Percentiles rank a stretch among this genome's conserved stretches.
Evolutionary conservation across 495 filamentous ascomycete genomes (phyloP).

Genomic region (Daldinia vernicosa): DNA sequence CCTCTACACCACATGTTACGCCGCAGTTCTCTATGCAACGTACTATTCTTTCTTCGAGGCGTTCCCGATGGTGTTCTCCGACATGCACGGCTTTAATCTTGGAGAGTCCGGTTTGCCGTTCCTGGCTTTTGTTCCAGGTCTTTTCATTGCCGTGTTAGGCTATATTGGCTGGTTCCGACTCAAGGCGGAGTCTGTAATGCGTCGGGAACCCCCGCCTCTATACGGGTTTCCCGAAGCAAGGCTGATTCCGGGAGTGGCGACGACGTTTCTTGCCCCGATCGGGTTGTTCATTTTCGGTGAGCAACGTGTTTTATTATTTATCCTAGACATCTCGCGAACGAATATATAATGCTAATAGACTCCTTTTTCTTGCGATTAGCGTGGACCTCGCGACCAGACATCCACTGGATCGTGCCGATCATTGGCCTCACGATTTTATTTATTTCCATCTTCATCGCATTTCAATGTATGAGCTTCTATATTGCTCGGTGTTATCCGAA

Average conservation of each 20-base stretch:
- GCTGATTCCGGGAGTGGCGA: constrained; percentile 29
- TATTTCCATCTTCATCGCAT: constrained; percentile 62
- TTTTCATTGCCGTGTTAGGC: constrained; percentile 68
- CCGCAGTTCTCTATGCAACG: constrained; percentile 74
- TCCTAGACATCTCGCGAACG: neutral
- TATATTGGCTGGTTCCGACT: constrained; percentile 74
- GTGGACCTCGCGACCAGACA: constrained; percentile 37
- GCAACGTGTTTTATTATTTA: constrained; percentile 4
- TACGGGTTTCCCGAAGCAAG: constrained; percentile 35
- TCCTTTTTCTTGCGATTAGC: constrained; percentile 9
- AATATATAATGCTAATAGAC: neutral
- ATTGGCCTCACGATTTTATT: constrained; percentile 60
- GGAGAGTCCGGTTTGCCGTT: constrained; percentile 76
- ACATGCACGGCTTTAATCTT: constrained; percentile 72
- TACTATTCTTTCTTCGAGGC: constrained; percentile 85
- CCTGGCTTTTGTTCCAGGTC: constrained; percentile 74
- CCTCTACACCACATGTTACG: constrained; percentile 68
- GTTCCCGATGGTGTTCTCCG: constrained; percentile 74
- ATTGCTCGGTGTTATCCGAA: constrained; percentile 65
- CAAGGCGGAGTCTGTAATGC: constrained; percentile 63
- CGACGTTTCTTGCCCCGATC: constrained; percentile 25
- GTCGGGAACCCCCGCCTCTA: constrained; percentile 24
- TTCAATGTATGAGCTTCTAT: constrained; percentile 65
- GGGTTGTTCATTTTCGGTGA: constrained; percentile 37
- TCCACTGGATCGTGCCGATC: constrained; percentile 61